These are phyloP conservation scores for Nissolia schottii DNA, from an alignment of 306 rosid genomes.

Conservation along the genomic window DNA sequence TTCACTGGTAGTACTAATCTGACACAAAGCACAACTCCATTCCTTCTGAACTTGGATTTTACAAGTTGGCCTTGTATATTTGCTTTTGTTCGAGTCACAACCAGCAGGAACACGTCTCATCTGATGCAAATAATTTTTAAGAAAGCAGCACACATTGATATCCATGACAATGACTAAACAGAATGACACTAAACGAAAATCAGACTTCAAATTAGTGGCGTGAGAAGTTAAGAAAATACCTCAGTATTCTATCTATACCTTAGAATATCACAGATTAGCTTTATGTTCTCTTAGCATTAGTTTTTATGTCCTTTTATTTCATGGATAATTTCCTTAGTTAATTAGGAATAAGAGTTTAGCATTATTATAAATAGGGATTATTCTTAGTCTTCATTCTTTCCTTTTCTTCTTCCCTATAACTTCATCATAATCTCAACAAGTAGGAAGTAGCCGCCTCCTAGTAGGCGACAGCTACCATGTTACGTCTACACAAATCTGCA, in stretches of 20 bases:
- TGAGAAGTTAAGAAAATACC: not conserved
- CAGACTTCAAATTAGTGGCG: not conserved
- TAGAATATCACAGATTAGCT: not conserved
- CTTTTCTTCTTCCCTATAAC: not conserved
- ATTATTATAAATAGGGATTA: not conserved
- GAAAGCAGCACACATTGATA: not conserved
- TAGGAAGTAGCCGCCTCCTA: not conserved
- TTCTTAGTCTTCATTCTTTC: not conserved
- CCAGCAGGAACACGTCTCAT: not conserved
- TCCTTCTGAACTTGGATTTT: slow-evolving; percentile 45
- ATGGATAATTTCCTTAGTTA: not conserved
- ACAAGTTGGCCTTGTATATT: slow-evolving; percentile 2
- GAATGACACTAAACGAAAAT: slow-evolving; percentile 6
- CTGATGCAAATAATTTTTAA: slow-evolving; percentile 33
- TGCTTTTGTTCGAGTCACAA: slow-evolving; percentile 9
- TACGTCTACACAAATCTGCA: not conserved
- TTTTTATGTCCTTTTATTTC: too few species aligned
- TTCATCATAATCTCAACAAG: not conserved
- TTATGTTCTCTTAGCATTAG: not conserved
- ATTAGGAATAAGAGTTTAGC: not conserved
- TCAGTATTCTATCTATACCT: not conserved
- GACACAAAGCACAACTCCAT: slow-evolving; percentile 69
- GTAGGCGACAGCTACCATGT: not conserved
- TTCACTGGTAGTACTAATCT: slow-evolving; percentile 41
- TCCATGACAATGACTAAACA: not conserved